phyloP scores from a whole-genome alignment of 352 stramenopile species.

The Pythium vanterpoolii region DNA sequence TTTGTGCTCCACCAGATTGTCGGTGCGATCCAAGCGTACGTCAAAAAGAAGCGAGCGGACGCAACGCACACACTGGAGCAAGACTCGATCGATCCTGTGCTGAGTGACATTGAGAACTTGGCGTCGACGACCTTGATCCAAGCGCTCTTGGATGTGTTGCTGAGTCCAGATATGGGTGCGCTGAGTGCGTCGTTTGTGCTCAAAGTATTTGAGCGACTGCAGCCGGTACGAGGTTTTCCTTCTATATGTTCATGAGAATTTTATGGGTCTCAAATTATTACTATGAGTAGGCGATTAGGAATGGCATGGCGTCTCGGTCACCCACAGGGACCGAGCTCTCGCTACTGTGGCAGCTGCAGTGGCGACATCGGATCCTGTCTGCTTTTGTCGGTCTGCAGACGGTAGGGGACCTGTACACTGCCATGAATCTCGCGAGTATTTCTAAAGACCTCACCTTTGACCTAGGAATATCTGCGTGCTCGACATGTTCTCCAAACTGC shows the following conservation, averaged over 20 bases:
- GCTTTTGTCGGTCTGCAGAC: conserved; percentile 54
- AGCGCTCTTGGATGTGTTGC: conserved; percentile 65
- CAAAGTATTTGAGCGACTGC: conserved; percentile 57
- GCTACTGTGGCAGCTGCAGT: conserved; percentile 63
- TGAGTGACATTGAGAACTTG: conserved; percentile 65
- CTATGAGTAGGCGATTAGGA: conserved; percentile 38
- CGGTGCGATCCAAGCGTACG: conserved; percentile 61
- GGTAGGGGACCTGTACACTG: conserved; percentile 18
- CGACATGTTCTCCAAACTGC: conserved; percentile 6
- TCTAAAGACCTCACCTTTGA: not conserved
- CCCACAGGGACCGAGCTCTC: conserved; percentile 56
- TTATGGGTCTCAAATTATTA: not conserved
- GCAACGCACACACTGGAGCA: conserved; percentile 40
- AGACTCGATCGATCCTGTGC: conserved; percentile 43
- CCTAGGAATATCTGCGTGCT: conserved; percentile 20
- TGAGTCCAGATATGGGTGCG: conserved; percentile 52
- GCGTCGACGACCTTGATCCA: conserved; percentile 66
- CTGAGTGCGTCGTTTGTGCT: conserved; percentile 59
- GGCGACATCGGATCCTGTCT: conserved; percentile 62
- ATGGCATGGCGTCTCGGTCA: conserved; percentile 51
- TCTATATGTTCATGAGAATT: not conserved
- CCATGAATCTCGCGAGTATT: not conserved
- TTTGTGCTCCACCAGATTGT: conserved; percentile 82
- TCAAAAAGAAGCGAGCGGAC: conserved; percentile 56
- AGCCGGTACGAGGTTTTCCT: conserved; percentile 31